Conservation (phyloP, 441 rosid species). For the Adansonia madagascariensis region DNA sequence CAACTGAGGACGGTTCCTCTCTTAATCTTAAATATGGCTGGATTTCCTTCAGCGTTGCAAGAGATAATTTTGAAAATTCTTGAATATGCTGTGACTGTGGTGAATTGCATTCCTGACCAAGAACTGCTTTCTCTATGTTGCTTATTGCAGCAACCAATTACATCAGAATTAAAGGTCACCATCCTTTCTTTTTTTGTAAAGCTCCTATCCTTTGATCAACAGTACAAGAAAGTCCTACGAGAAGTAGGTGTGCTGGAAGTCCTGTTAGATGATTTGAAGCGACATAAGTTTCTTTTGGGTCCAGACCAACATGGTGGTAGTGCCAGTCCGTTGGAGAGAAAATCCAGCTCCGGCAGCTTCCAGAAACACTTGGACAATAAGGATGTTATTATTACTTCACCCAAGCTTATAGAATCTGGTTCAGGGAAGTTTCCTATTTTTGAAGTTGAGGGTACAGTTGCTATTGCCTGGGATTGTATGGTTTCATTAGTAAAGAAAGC, state of each 20-base stretch:
- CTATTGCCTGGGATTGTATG: constrained; percentile 98
- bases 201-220: constrained; percentile 97
- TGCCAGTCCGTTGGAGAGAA: constrained; percentile 58
- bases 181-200: constrained; percentile 95
- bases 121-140: constrained; percentile 98
- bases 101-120: constrained; percentile 99
- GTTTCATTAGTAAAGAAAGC: constrained; percentile 94
- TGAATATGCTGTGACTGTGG: constrained; percentile 99
- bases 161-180: constrained; percentile 89
- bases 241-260: constrained; percentile 99
- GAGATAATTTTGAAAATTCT: constrained; percentile 97
- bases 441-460: constrained; percentile 81
- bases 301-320: constrained; percentile 57
- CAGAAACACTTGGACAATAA: constrained; percentile 81
- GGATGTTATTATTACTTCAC: constrained; percentile 91
- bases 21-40: constrained; percentile 95
- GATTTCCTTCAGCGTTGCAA: constrained; percentile 91
- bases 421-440: constrained; percentile 82
- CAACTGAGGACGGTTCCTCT: constrained; percentile 95
- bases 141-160: constrained; percentile 94
- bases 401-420: constrained; percentile 85
- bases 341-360: constrained; percentile 83
- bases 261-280: constrained; percentile 94
- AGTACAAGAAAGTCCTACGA: constrained; percentile 95
- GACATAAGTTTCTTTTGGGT: constrained; percentile 88